Percentiles rank a stretch among this genome's conserved stretches.
phyloP scores from a whole-genome alignment of 768 basidiomycete species.

The Chlorophyllum brunneum region DNA sequence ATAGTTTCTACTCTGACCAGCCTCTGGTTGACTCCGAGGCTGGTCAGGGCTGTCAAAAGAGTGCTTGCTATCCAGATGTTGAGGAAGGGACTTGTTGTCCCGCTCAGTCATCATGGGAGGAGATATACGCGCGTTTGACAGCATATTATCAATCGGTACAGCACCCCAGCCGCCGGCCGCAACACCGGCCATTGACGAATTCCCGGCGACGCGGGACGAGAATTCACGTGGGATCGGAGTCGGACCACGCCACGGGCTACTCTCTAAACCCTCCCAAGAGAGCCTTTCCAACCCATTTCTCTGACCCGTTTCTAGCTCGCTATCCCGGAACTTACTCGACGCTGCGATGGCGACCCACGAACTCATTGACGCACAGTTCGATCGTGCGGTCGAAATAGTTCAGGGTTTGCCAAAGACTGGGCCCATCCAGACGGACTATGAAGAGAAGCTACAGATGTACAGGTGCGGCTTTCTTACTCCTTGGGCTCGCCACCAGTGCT shows the following conservation, averaged over 20 bases:
- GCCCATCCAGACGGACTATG: slow-evolving; percentile 93
- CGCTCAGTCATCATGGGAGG: neutral
- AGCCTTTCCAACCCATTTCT: too few relatives aligned
- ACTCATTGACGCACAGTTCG: slow-evolving; percentile 82
- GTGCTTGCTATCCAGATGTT: neutral
- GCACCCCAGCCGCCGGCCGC: neutral
- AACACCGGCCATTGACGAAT: neutral
- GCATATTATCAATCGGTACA: neutral
- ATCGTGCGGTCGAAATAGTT: slow-evolving; percentile 92
- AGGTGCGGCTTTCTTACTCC: slow-evolving; percentile 42
- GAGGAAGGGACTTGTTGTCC: neutral
- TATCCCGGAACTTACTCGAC: too few relatives aligned
- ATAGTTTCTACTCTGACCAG: neutral
- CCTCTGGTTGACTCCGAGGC: neutral
- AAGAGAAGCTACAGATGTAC: slow-evolving; percentile 93
- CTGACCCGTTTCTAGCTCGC: too few relatives aligned
- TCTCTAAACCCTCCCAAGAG: neutral
- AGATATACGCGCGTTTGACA: too few relatives aligned
- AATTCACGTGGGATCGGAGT: neutral
- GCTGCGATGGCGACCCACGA: slow-evolving; percentile 59
- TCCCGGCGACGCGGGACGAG: too few relatives aligned
- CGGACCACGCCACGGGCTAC: too few relatives aligned
- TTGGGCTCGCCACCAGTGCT: slow-evolving; percentile 11
- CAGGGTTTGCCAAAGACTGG: slow-evolving; percentile 91
- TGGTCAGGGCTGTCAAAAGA: neutral